Conservation (phyloP, 2,329 filamentous ascomycete genomes). For the Rutstroemia sydowiana region DNA sequence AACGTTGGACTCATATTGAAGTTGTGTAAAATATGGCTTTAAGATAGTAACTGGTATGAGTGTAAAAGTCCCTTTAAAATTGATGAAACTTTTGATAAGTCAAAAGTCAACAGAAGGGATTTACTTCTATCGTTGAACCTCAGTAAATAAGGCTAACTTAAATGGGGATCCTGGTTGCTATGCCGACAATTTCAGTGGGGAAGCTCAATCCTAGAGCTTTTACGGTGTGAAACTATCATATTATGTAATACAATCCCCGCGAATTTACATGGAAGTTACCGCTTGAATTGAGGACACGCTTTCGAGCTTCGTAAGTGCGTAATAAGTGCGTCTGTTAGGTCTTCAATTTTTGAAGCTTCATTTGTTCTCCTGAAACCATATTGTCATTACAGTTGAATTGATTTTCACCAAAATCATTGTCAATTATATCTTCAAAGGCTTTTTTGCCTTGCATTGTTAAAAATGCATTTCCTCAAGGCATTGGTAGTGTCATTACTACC, state of each 20-base stretch:
- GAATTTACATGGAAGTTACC: constrained; percentile 7
- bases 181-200: neutral
- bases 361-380: neutral
- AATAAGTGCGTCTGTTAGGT: neutral
- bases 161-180: neutral
- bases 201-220: neutral
- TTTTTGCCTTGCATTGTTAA: constrained; percentile 27
- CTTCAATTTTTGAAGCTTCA: constrained; percentile 2
- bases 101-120: constrained; percentile 7
- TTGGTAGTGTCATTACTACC: constrained; percentile 57
- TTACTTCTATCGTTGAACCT: too few relatives aligned
- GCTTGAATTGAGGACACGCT: constrained; percentile 11
- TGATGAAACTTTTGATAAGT: neutral
- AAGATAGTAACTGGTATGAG: neutral
- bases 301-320: constrained; percentile 8
- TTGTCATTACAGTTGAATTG: neutral
- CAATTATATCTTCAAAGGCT: neutral
- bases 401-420: neutral
- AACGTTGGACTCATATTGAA: constrained; percentile 24
- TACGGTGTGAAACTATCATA: neutral
- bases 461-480: constrained; percentile 62
- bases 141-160: too few relatives aligned
- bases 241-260: constrained; percentile 1
- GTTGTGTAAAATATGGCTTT: neutral
- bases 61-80: neutral